A percentile compares a stretch with the other conserved stretches of the same genome.
phyloP scores from a whole-genome alignment of 441 rosid species.

The Pelargonium fulgidum region DNA sequence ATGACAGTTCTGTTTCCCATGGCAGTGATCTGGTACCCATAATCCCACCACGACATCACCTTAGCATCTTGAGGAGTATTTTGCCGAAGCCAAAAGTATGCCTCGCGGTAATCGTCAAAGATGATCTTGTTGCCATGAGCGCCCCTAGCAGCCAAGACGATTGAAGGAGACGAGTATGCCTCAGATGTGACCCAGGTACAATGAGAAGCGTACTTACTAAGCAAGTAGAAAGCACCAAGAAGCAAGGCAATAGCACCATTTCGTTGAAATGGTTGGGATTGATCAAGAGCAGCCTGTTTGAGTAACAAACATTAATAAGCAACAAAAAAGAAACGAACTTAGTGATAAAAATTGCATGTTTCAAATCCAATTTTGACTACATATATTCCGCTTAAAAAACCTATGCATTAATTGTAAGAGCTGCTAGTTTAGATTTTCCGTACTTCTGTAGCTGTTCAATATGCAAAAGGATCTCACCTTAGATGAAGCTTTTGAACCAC shows the following conservation, averaged over 20 bases:
- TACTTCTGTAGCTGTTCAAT: no score
- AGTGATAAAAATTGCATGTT: background rate
- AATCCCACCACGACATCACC: conserved; percentile 99
- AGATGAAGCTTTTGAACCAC: conserved; percentile 67
- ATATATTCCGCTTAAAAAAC: background rate
- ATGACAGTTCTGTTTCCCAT: conserved; percentile 99
- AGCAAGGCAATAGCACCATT: conserved; percentile 87
- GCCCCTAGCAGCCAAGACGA: conserved; percentile 98
- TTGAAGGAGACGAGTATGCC: conserved; percentile 98
- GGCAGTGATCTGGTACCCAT: conserved; percentile 98
- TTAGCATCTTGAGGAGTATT: conserved; percentile 98
- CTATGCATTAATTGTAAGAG: background rate
- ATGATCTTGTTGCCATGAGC: conserved; percentile 92
- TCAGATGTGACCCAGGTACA: conserved; percentile 99
- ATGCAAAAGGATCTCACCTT: conserved; percentile 47
- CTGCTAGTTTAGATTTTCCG: no score
- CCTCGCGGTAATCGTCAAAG: conserved; percentile 98
- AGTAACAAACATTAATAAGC: conserved; percentile 17
- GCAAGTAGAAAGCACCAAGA: conserved; percentile 79
- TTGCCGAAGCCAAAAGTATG: conserved; percentile 96
- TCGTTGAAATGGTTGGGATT: conserved; percentile 87
- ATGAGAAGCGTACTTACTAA: conserved; percentile 79
- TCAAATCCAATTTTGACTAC: background rate
- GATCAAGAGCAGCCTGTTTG: conserved; percentile 69
- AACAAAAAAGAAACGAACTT: background rate